Conservation (phyloP, 495 filamentous ascomycete genomes). For the Letharia lupina region DNA sequence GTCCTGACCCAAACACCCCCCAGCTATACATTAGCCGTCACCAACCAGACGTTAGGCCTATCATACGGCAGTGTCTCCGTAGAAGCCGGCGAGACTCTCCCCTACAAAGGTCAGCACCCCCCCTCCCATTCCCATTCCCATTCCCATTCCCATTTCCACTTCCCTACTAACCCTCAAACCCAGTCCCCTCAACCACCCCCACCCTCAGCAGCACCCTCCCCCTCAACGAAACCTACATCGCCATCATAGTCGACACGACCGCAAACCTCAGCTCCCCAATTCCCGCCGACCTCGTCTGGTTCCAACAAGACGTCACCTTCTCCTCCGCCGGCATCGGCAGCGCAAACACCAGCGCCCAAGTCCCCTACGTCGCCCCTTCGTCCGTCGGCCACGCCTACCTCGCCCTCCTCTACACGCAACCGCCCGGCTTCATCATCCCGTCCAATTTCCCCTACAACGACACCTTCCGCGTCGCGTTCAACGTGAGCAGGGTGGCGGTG, state of each 20-base stretch:
- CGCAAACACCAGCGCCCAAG: conserved; percentile 1
- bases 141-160: background rate
- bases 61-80: conserved; percentile 10
- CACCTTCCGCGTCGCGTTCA: conserved; percentile 18
- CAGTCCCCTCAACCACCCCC: conserved; percentile 7
- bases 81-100: conserved; percentile 3
- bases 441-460: conserved; percentile 18
- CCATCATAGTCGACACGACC: conserved; percentile 12
- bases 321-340: conserved; percentile 4
- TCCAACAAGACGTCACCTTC: conserved; percentile 18
- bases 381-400: conserved; percentile 17
- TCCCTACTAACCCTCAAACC: background rate
- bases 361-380: conserved; percentile 15
- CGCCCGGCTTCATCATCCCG: conserved; percentile 13
- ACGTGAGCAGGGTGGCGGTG: conserved; percentile 7
- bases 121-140: too few relatives aligned
- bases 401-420: conserved; percentile 13
- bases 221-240: conserved; percentile 16
- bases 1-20: conserved; percentile 8
- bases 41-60: conserved; percentile 14
- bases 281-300: conserved; percentile 14
- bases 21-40: conserved; percentile 6
- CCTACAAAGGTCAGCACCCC: background rate
- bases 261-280: conserved; percentile 11
- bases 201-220: background rate